A percentile compares a stretch with the other conserved stretches of the same genome.
Evolutionary conservation across 208 protist species (phyloP).

Genomic region (Leishmania tarentolae): DNA sequence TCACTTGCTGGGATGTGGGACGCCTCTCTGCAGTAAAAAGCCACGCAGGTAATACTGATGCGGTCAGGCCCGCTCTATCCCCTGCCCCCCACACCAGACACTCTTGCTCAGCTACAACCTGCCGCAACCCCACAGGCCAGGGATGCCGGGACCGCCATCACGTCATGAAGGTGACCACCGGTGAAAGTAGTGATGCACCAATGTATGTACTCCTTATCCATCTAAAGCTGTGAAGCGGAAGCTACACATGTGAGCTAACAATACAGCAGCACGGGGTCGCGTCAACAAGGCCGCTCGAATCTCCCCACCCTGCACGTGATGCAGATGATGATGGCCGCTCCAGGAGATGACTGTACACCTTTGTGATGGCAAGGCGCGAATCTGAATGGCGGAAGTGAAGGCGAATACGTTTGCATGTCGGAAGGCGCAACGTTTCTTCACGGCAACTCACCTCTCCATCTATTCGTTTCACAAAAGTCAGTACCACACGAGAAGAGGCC

Average conservation of each 20-base stretch:
- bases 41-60: conserved; percentile 79
- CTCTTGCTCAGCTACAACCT: conserved; percentile 75
- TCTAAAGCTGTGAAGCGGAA: neutral
- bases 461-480: neutral
- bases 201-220: neutral
- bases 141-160: conserved; percentile 79
- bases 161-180: neutral
- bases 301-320: neutral
- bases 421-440: neutral
- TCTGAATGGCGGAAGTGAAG: neutral
- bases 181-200: neutral
- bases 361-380: neutral
- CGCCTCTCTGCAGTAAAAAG: conserved; percentile 85
- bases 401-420: neutral
- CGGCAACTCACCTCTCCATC: neutral
- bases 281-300: neutral
- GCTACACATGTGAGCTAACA: neutral
- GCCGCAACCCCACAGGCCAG: conserved; percentile 83
- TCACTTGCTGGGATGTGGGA: conserved; percentile 25
- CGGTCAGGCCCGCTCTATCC: conserved; percentile 52
- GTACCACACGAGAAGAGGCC: neutral
- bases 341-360: neutral
- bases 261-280: neutral
- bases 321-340: neutral
- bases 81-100: too few relatives aligned